phyloP scores from a whole-genome alignment of 2,329 filamentous ascomycete genomes.

The Alternaria brassicae region DNA sequence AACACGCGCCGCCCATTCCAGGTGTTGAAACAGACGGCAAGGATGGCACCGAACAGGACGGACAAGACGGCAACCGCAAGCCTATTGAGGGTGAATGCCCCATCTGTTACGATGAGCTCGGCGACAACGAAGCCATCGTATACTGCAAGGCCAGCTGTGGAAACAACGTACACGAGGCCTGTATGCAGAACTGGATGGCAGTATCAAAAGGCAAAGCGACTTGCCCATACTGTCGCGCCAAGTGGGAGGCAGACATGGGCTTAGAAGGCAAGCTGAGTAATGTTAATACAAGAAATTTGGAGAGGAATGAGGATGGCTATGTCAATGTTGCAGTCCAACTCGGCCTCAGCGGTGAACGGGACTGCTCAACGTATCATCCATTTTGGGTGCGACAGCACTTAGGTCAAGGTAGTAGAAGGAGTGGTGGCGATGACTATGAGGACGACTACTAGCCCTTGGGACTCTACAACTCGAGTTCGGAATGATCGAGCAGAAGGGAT shows the following conservation, averaged over 20 bases:
- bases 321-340: constrained; percentile 67
- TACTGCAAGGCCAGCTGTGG: constrained; percentile 69
- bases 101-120: constrained; percentile 58
- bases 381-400: constrained; percentile 33
- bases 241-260: constrained; percentile 59
- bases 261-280: constrained; percentile 49
- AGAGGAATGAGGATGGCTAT: constrained; percentile 62
- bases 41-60: constrained; percentile 33
- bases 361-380: constrained; percentile 39
- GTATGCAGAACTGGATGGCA: constrained; percentile 62
- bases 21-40: constrained; percentile 44
- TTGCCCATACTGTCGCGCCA: constrained; percentile 67
- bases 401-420: constrained; percentile 6
- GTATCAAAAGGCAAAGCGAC: constrained; percentile 53
- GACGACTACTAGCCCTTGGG: background rate
- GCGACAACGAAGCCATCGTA: constrained; percentile 44
- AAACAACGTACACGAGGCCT: constrained; percentile 67
- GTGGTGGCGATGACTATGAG: constrained; percentile 6
- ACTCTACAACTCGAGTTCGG: background rate
- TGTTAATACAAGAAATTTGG: constrained; percentile 54
- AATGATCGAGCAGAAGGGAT: background rate
- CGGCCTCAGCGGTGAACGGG: constrained; percentile 62
- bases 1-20: constrained; percentile 59
- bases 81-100: constrained; percentile 68
- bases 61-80: constrained; percentile 60